A percentile compares a stretch with the other conserved stretches of the same genome.
Evolutionary conservation across 192 early-diverging fungal species (phyloP).

Genomic region (Rhizophagus sp.): DNA sequence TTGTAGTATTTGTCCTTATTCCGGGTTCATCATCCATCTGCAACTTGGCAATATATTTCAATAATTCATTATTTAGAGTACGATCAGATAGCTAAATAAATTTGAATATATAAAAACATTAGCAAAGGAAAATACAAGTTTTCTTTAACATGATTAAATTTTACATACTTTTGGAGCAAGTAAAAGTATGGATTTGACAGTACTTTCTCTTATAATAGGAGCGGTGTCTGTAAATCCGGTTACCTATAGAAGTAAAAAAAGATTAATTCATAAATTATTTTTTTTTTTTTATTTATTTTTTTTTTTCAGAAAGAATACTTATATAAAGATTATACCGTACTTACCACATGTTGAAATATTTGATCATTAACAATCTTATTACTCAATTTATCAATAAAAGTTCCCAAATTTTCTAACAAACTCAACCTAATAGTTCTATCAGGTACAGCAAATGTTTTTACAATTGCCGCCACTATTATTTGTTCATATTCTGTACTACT

Average conservation of each 20-base stretch:
- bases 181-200: slow-evolving; percentile 80
- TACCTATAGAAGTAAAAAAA: slow-evolving; percentile 45
- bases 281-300: background rate
- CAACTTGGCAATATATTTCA: slow-evolving; percentile 86
- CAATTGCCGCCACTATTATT: slow-evolving; percentile 69
- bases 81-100: slow-evolving; percentile 60
- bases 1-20: slow-evolving; percentile 94
- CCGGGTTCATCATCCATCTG: slow-evolving; percentile 92
- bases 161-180: slow-evolving; percentile 67
- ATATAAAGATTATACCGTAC: background rate
- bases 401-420: slow-evolving; percentile 78
- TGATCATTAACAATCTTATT: slow-evolving; percentile 73
- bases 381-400: slow-evolving; percentile 70
- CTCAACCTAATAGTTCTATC: slow-evolving; percentile 86
- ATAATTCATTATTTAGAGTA: slow-evolving; percentile 80
- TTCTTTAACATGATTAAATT: background rate
- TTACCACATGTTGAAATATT: slow-evolving; percentile 85
- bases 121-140: background rate
- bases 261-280: background rate
- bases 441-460: slow-evolving; percentile 84
- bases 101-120: background rate
- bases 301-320: background rate
- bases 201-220: slow-evolving; percentile 88
- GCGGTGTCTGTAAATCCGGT: slow-evolving; percentile 87
- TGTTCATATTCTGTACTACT: slow-evolving; percentile 73